Conservation (phyloP, 2,329 filamentous ascomycete species). For the Aureobasidium sp. region DNA sequence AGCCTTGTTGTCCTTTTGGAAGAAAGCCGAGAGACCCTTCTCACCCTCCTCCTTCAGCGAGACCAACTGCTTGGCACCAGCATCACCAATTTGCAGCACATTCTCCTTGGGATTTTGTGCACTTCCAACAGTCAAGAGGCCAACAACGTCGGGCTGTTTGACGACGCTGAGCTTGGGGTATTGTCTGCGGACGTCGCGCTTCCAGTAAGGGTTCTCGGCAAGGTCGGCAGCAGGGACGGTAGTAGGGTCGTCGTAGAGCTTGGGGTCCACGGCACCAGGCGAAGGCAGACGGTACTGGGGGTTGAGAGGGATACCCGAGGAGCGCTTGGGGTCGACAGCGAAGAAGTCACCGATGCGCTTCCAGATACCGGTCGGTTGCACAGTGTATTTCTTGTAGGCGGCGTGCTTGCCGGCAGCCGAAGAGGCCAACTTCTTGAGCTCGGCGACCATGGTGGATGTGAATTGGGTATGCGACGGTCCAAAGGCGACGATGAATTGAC, state of each 20-base stretch:
- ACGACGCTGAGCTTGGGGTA: slow-evolving; percentile 79
- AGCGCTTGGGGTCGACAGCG: slow-evolving; percentile 79
- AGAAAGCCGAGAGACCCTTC: slow-evolving; percentile 63
- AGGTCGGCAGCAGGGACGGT: slow-evolving; percentile 79
- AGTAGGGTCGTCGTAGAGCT: slow-evolving; percentile 71
- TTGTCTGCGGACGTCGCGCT: slow-evolving; percentile 75
- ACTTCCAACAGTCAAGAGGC: slow-evolving; percentile 77
- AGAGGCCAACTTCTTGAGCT: slow-evolving; percentile 18
- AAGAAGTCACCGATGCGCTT: slow-evolving; percentile 70
- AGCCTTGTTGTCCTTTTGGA: slow-evolving; percentile 57
- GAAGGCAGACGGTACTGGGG: slow-evolving; percentile 83
- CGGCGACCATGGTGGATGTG: slow-evolving; percentile 17
- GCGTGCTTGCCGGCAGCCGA: slow-evolving; percentile 20
- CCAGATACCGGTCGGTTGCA: slow-evolving; percentile 86
- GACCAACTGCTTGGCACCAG: slow-evolving; percentile 67
- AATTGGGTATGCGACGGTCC: slow-evolving; percentile 1
- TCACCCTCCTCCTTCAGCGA: slow-evolving; percentile 68
- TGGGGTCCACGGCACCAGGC: slow-evolving; percentile 65
- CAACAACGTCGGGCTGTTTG: slow-evolving; percentile 76
- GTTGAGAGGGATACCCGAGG: slow-evolving; percentile 87
- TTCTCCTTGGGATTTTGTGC: slow-evolving; percentile 74
- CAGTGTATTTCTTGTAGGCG: slow-evolving; percentile 75
- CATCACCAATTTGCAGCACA: slow-evolving; percentile 63
- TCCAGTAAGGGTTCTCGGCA: slow-evolving; percentile 93
- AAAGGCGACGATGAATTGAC: slow-evolving; percentile 1